Base-by-base conservation (phyloP, 78 protist species). In the Isochrysis galbana region DNA sequence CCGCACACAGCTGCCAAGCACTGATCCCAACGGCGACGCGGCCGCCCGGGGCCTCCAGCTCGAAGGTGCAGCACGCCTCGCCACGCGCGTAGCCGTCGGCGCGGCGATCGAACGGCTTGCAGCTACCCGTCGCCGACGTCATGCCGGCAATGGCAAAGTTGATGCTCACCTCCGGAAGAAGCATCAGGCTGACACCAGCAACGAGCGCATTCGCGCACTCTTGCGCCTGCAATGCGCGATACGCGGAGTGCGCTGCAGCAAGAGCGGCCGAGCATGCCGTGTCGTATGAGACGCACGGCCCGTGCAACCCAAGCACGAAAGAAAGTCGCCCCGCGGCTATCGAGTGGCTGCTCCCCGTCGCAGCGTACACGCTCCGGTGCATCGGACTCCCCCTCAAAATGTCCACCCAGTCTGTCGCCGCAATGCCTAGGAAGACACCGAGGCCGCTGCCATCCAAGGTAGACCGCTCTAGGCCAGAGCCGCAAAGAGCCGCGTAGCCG, bases 1-100 rank as follows among this genome's bases (percentile, higher is more conserved):
- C 61, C 61, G 61, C 61, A 51, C 61, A 14, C 61, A 7, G 29
- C 29, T 51, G 29, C 29, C 14, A 14, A 7, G 61, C 61, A 51
- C 29, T 14, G 61, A 1, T 51, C 29, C 7, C 29, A 7, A 14
- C 61, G 61, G 29, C 7, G n/a, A n/a, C n/a, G n/a, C n/a, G n/a
- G n/a, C n/a, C n/a, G n/a, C n/a, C n/a, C n/a, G n/a, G n/a, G n/a
- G n/a, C n/a, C n/a, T n/a, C n/a, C n/a, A n/a, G n/a, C n/a, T n/a
- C n/a, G n/a, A n/a, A n/a, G n/a, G n/a, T n/a, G n/a, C 67, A 29
- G 46, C 84, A 39, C 44, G 98, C 99, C 87, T 97, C 99, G 34
- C 91, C 91, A 21, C 99, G 91, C 0, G 87, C 97, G 90, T 96
- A 97, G n/a, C 99, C 99, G 51, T 97, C 87, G 23, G 98, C 99